Base-by-base conservation (phyloP, 768 basidiomycete species). In the Boletus reticulatus region DNA sequence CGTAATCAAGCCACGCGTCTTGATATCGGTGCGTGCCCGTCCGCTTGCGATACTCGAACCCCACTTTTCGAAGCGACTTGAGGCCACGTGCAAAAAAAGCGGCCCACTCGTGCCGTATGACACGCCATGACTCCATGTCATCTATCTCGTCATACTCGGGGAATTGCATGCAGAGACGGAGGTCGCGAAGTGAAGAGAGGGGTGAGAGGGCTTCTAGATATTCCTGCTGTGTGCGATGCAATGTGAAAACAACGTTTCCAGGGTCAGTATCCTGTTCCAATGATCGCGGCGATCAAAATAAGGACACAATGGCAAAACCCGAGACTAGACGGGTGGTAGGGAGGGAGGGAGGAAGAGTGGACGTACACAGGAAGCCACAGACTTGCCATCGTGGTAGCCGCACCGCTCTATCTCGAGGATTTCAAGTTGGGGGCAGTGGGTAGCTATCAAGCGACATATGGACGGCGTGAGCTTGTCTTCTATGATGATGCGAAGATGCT, bases 331-430 rank as follows among this genome's bases (percentile, higher is more conserved):
- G 55, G 56, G 59, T 39, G 53, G 47, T 29, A 43, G 46, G 50
- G 52, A 57, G 49, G 34, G 46, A 48, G 44, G 58, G 61, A 55
- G 42, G 32, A 59, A 62, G 53, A 48, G 62, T 37, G 67, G 56
- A 71, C 71, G 57, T 66, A 72, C 71, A 70, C 55, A 67, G 48
- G 66, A 67, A 61, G 69, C 71, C 52, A 72, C 61, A 13, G 73
- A 67, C 61, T 73, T 74, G 43, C 71, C 71, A 58, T 72, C 71
- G 57, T 72, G 71, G 64, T 72, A 72, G 5, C 71, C 71, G 52
- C 71, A 72, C 45, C 69, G 66, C 52, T 72, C 71, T 7, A 72
- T 73, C 41, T 72, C 71, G 47, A 72, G 67, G 29, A 60, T 39
- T 58, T 72, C 72, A 19, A 72, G 56, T 36, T 65, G 65, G 16